Base-by-base conservation (phyloP, 1,284 basidiomycete genomes). In the Hemileia vastatrix region DNA sequence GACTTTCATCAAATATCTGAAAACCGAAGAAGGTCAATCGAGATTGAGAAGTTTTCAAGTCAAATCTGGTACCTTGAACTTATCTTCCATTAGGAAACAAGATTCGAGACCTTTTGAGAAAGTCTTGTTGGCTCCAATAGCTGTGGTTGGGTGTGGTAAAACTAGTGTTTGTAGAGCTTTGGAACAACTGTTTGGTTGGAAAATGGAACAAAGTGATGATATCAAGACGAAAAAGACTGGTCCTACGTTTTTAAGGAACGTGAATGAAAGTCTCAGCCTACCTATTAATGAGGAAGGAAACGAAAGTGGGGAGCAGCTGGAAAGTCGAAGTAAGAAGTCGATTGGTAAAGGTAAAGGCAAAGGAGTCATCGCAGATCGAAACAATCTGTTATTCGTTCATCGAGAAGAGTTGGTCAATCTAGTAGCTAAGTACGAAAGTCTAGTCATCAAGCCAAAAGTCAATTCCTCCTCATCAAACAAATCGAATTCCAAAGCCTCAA, bases 81-180 rank as follows among this genome's bases (percentile, higher is more conserved):
- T n/a, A n/a, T 40, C 36, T 40, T 9, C 36, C 2, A 33, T 36
- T 19, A 13, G 31, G 2, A 6, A 13, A 24, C 31, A 32, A 40
- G 9, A 23, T 5, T 11, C 8, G n/a, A 75, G 78, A 0, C 66
- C 62, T 66, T 85, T 82, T 65, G 80, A 79, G n/a, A 91, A 93
- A 77, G 90, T 86, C 0, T 79, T 97, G 59, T 83, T 98, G 58
- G 80, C 91, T 0, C 92, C 94, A 0, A 78, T 97, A n/a, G 92
- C 91, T 2, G 83, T 96, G 45, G 93, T 92, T 21, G 93, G 94
- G 2, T 90, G 87, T 73, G 93, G 93, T 86, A 97, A 97, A 80
- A 97, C 94, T 0, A 78, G 87, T 0, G 80, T 98, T 6, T 82
- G 87, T 0, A 78, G 94, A 2, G 90, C 90, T 0, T 81, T 98